These are phyloP conservation scores for Triangularia verruculosa DNA, from an alignment of 2,329 filamentous ascomycete species.

Conservation along the genomic window DNA sequence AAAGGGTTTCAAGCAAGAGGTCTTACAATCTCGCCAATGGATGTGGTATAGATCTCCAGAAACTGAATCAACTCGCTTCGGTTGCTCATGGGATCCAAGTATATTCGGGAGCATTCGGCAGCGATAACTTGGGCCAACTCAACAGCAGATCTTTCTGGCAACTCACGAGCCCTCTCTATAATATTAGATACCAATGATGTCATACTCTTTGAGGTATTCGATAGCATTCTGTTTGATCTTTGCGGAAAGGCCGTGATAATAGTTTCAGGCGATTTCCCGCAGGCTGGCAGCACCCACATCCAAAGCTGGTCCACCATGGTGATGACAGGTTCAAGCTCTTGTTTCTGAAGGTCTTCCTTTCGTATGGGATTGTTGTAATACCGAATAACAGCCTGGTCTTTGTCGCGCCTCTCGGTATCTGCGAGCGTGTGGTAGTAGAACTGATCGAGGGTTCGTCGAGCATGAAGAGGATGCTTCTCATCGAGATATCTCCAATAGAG, in stretches of 20 bases:
- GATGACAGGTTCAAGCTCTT: neutral
- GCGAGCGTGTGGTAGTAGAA: conserved; percentile 21
- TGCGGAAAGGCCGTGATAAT: conserved; percentile 6
- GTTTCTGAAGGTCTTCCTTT: neutral
- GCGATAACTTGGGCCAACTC: neutral
- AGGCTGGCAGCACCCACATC: conserved; percentile 4
- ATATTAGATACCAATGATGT: neutral
- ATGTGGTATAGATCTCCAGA: conserved; percentile 4
- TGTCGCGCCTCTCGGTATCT: conserved; percentile 18
- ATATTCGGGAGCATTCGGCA: neutral
- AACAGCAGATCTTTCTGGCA: neutral
- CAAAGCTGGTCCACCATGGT: conserved; percentile 3
- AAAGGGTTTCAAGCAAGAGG: too few relatives aligned
- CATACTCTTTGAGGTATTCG: neutral
- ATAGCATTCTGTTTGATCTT: neutral
- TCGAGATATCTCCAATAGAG: neutral
- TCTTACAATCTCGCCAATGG: conserved; percentile 1
- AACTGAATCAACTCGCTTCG: conserved; percentile 1
- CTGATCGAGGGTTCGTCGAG: conserved; percentile 21
- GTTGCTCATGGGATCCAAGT: neutral
- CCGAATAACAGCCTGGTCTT: conserved; percentile 7
- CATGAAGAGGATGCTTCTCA: conserved; percentile 11
- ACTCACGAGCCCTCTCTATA: neutral
- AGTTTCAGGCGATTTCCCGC: neutral
- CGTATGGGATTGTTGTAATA: too few relatives aligned